Base-by-base conservation (phyloP, 2,329 filamentous ascomycete genomes). In the Scleromitrula shiraiana region DNA sequence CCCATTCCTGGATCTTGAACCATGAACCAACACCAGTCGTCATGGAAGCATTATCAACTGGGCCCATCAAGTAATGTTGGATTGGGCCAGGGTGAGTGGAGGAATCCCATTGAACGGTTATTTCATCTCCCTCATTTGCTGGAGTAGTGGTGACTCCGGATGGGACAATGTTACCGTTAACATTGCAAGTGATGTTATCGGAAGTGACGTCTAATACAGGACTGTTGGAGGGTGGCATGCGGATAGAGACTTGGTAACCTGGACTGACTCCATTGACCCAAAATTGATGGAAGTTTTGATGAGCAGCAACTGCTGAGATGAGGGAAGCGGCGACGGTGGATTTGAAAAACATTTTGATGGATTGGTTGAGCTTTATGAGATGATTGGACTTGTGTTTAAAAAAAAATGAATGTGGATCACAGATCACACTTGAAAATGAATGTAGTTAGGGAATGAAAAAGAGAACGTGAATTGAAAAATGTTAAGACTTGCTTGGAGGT, bases 131-230 rank as follows among this genome's bases (percentile, higher is more conserved):
- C 17, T 57, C 64, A 10, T 57, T 60, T 15, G 63, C 65, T 15
- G 59, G 48, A 7, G 62, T 50, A 12, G 64, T 66, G n/a, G 48
- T 51, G 15, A 67, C 62, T 33, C 62, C 62, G 1, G 55, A 54
- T 20, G 58, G 56, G 8, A 64, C 63, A 32, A 50, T 62, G 41
- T 55, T 54, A 23, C 67, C 62, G 23, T 67, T 66, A 14, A 64
- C 64, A 50, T 75, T 74, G 62, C 75, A 78, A 52, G 70, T 67
- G 51, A 78, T 70, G 56, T 71, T 69, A 47, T 68, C 60, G 41
- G 70, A 72, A 40, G 55, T 68, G 32, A 76, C 70, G 50, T 72
- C 66, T 42, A 44, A 39, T 9, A 78, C 67, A 6, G 75, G 75
- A 14, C 62, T 71, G 67, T 79, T 81, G 57, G 66, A 71, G 1